Conservation (phyloP, 352 stramenopile genomes). For the Phytopythium cucurbitacearum region DNA sequence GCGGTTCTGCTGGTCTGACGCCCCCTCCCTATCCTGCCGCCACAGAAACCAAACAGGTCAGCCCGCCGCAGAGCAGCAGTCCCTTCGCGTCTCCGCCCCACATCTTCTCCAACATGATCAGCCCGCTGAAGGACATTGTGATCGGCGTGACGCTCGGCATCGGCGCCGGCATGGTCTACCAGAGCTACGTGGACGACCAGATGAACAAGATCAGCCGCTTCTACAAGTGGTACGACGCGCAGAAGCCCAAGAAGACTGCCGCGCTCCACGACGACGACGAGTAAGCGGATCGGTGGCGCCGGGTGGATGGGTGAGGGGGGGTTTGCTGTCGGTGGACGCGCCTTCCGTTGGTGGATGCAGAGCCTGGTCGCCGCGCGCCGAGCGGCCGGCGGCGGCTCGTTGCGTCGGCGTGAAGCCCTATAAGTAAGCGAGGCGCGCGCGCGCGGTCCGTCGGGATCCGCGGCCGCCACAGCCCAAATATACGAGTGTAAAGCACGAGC, state of each 20-base stretch:
- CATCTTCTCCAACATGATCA: constrained; percentile 50
- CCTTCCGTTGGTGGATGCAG: neutral
- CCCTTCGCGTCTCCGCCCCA: constrained; percentile 43
- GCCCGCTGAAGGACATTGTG: constrained; percentile 77
- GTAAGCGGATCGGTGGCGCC: constrained; percentile 4
- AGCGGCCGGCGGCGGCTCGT: too few relatives aligned
- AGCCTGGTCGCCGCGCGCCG: neutral
- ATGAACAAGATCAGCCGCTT: constrained; percentile 70
- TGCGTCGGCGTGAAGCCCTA: too few relatives aligned
- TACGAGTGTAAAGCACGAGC: too few relatives aligned
- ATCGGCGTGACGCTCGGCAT: constrained; percentile 69
- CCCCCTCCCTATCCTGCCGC: neutral
- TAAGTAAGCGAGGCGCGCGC: neutral
- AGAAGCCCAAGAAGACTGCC: constrained; percentile 63
- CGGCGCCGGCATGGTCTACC: constrained; percentile 45
- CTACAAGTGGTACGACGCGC: constrained; percentile 80
- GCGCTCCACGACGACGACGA: constrained; percentile 38
- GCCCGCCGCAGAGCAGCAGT: constrained; percentile 3
- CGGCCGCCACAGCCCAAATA: too few relatives aligned
- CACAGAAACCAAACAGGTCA: constrained; percentile 10
- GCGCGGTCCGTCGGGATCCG: too few relatives aligned
- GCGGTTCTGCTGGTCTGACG: constrained; percentile 5
- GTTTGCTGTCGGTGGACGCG: too few relatives aligned
- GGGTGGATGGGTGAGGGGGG: neutral
- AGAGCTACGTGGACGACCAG: constrained; percentile 62